Evolutionary conservation across 768 basidiomycete species (phyloP).

Genomic region (Rhodotorula babjevae): DNA sequence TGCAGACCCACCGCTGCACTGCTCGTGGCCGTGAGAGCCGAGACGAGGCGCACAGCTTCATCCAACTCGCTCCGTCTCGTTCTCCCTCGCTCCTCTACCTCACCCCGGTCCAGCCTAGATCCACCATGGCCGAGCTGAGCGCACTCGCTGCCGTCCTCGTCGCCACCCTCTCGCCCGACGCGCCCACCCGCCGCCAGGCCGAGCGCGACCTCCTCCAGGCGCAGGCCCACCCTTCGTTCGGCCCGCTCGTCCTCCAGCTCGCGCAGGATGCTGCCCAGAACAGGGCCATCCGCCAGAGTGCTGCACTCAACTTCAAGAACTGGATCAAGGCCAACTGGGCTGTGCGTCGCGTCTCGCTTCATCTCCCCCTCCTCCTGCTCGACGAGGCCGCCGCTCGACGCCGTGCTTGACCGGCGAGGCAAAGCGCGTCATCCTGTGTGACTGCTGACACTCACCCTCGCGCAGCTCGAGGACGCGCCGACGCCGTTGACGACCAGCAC

Average conservation of each 20-base stretch:
- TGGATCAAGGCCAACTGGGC: conserved; percentile 80
- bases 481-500: conserved; percentile 21
- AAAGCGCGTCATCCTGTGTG: no score
- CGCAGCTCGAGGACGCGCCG: conserved; percentile 39
- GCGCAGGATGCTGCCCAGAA: conserved; percentile 64
- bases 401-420: no score
- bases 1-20: no score
- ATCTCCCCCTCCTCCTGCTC: not conserved
- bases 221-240: conserved; percentile 71
- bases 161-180: conserved; percentile 47
- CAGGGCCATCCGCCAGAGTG: conserved; percentile 71
- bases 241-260: conserved; percentile 69
- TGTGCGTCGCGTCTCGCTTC: conserved; percentile 50
- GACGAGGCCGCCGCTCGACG: no score
- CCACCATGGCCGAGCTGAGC: not conserved
- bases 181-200: conserved; percentile 68
- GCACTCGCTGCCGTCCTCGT: conserved; percentile 28
- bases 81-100: not conserved
- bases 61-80: not conserved
- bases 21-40: no score
- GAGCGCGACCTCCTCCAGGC: conserved; percentile 68
- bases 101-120: not conserved
- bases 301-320: conserved; percentile 88
- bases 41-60: not conserved
- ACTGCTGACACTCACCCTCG: not conserved